Percentiles rank a stretch among this genome's conserved stretches.
Evolutionary conservation across 257 asterid species (phyloP).

Genomic region (Fraxinus excelsior): DNA sequence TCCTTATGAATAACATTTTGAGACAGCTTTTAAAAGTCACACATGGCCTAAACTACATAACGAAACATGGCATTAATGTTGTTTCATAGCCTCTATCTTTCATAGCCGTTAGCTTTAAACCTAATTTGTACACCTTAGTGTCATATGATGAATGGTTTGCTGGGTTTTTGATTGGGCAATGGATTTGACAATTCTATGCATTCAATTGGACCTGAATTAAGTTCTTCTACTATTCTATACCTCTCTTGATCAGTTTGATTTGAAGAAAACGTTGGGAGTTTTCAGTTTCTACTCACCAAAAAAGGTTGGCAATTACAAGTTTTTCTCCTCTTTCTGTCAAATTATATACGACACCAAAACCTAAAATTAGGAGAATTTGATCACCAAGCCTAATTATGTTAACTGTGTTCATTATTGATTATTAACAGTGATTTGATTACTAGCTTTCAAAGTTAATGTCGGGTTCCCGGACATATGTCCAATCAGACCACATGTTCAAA

Average conservation of each 20-base stretch:
- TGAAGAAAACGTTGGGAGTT: background rate
- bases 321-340: no score
- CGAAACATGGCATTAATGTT: background rate
- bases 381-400: background rate
- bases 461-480: background rate
- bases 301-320: background rate
- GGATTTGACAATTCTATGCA: background rate
- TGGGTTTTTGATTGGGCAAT: background rate
- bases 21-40: no score
- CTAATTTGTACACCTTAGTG: background rate
- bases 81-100: background rate
- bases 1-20: no score
- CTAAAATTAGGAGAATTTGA: background rate
- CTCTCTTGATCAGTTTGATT: background rate
- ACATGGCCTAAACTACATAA: background rate
- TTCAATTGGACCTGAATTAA: background rate
- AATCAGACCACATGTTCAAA: background rate
- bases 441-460: background rate
- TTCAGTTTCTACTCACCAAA: background rate
- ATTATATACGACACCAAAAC: background rate
- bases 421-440: background rate
- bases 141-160: background rate
- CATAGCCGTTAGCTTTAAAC: background rate
- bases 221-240: background rate
- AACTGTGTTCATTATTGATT: background rate